A percentile compares a stretch with the other conserved stretches of the same genome.
These are phyloP conservation scores for Aureobasidium sp. DNA, from an alignment of 2,329 filamentous ascomycete species.

Conservation along the genomic window DNA sequence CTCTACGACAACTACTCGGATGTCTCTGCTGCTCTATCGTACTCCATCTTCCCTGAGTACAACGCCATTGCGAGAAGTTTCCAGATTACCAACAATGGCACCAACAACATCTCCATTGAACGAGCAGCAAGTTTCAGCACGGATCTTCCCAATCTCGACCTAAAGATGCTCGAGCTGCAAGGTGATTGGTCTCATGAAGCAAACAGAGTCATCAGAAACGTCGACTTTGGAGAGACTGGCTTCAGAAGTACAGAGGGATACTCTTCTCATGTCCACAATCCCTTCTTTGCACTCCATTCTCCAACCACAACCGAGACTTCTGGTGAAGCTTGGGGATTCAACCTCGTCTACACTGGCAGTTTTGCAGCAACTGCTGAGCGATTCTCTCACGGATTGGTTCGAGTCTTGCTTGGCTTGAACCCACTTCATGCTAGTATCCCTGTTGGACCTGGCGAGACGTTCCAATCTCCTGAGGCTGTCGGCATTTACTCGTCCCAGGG, in stretches of 20 bases:
- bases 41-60: conserved; percentile 57
- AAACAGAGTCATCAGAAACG: conserved; percentile 46
- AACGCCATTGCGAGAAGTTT: conserved; percentile 58
- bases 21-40: conserved; percentile 52
- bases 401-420: conserved; percentile 55
- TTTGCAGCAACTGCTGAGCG: conserved; percentile 57
- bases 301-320: conserved; percentile 53
- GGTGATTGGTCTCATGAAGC: conserved; percentile 59
- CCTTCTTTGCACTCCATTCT: conserved; percentile 53
- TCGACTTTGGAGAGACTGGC: conserved; percentile 50
- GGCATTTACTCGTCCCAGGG: conserved; percentile 54
- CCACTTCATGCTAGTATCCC: conserved; percentile 54
- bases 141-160: conserved; percentile 53
- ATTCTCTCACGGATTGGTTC: conserved; percentile 54
- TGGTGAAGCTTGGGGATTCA: conserved; percentile 59
- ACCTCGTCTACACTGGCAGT: conserved; percentile 57
- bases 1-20: conserved; percentile 54
- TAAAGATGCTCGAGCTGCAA: conserved; percentile 55
- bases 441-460: conserved; percentile 48
- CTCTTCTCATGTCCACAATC: conserved; percentile 58
- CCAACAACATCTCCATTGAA: conserved; percentile 47
- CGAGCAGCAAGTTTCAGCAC: conserved; percentile 55
- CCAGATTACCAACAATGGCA: conserved; percentile 53
- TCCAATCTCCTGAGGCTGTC: conserved; percentile 57
- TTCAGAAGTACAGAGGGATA: conserved; percentile 57